A percentile compares a stretch with the other conserved stretches of the same genome.
phyloP scores from a whole-genome alignment of 805 yeast species.

The Candida chilensis region DNA sequence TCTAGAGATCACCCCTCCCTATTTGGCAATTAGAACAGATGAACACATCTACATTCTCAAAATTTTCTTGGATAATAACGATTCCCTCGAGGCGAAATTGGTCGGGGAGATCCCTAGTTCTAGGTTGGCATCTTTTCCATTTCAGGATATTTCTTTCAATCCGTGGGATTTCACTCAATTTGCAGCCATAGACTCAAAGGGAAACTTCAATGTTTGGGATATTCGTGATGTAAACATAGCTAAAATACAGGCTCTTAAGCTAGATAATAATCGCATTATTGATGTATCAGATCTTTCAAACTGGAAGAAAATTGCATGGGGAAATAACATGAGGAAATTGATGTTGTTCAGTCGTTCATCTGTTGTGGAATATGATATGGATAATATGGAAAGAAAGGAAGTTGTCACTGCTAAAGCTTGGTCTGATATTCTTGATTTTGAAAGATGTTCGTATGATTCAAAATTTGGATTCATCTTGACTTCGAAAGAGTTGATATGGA shows the following conservation, averaged over 20 bases:
- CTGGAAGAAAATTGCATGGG: constrained; percentile 46
- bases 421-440: constrained; percentile 40
- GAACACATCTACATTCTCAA: constrained; percentile 14
- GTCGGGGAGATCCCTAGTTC: constrained; percentile 11
- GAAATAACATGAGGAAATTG: constrained; percentile 15
- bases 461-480: constrained; percentile 48
- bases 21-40: constrained; percentile 18
- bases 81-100: constrained; percentile 3
- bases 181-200: constrained; percentile 39
- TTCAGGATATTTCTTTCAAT: constrained; percentile 35
- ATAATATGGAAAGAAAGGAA: constrained; percentile 16
- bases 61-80: constrained; percentile 6
- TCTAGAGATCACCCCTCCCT: constrained; percentile 5
- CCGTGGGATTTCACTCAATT: constrained; percentile 29
- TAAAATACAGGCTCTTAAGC: no score
- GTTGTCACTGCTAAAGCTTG: constrained; percentile 42
- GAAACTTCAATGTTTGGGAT: constrained; percentile 38
- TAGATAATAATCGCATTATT: no score
- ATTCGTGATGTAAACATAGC: no score
- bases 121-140: constrained; percentile 10
- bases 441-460: constrained; percentile 12
- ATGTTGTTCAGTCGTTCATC: constrained; percentile 33
- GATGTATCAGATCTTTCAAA: constrained; percentile 49
- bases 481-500: constrained; percentile 53
- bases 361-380: constrained; percentile 20